phyloP scores from a whole-genome alignment of 805 yeast species.

The Hanseniaspora valbyensis region DNA sequence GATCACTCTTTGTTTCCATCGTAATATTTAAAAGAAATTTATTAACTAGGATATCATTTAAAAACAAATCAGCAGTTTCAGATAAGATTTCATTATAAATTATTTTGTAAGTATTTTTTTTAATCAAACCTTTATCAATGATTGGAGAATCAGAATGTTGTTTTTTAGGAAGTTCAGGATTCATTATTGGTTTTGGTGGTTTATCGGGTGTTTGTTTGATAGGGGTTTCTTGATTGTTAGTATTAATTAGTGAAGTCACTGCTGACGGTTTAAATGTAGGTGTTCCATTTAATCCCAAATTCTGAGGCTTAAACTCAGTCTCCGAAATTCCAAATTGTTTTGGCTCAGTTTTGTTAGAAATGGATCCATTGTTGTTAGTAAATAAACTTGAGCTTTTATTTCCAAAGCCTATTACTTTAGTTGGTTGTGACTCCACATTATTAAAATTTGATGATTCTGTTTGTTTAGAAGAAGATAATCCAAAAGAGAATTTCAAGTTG shows the following conservation, averaged over 20 bases:
- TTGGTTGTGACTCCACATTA: neutral
- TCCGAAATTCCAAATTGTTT: no score
- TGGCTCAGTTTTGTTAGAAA: neutral
- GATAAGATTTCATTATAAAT: constrained; percentile 12
- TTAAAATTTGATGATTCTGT: neutral
- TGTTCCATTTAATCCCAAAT: neutral
- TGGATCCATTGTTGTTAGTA: neutral
- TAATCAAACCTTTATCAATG: neutral
- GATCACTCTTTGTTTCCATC: constrained; percentile 38
- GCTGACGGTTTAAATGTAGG: neutral
- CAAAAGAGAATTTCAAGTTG: neutral
- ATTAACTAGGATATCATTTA: constrained; percentile 1
- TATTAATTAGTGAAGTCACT: neutral
- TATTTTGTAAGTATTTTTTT: constrained; percentile 15
- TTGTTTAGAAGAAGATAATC: neutral
- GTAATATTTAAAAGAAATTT: neutral
- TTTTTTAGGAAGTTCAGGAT: constrained; percentile 8
- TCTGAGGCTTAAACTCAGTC: no score
- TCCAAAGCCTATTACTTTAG: no score
- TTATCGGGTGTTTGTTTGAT: constrained; percentile 4
- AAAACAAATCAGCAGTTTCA: neutral
- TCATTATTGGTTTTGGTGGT: neutral
- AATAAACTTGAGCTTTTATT: no score
- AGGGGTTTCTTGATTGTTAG: neutral
- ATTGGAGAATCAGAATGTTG: constrained; percentile 8